Percentiles rank a stretch among this genome's conserved stretches.
Evolutionary conservation across 1,284 basidiomycete genomes (phyloP).

Genomic region (Schizophyllum commune): DNA sequence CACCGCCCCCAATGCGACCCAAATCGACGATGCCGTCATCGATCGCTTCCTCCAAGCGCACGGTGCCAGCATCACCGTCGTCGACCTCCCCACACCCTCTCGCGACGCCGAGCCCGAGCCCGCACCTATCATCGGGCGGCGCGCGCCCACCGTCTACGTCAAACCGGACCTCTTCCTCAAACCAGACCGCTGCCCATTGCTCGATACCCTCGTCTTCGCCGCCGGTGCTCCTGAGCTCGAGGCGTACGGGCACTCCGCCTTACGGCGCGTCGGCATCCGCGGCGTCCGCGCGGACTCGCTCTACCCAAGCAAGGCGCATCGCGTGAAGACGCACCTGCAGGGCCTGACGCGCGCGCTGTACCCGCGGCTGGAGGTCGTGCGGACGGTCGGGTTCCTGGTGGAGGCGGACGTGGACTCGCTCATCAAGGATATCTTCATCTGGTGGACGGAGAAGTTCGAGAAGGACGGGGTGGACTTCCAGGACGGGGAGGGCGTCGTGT

Average conservation of each 20-base stretch:
- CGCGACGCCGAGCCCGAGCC: constrained; percentile 24
- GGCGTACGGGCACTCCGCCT: constrained; percentile 24
- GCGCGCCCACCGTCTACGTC: constrained; percentile 23
- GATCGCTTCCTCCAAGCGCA: constrained; percentile 24
- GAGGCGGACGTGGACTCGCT: constrained; percentile 34
- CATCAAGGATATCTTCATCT: constrained; percentile 42
- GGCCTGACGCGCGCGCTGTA: constrained; percentile 33
- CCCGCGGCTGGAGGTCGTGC: constrained; percentile 37
- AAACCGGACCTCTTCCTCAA: constrained; percentile 35
- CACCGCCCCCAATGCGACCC: constrained; percentile 14
- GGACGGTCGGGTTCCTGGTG: constrained; percentile 37
- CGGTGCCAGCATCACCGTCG: constrained; percentile 28
- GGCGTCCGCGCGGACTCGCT: constrained; percentile 32
- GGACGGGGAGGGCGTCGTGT: constrained; percentile 46
- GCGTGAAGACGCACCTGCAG: constrained; percentile 31
- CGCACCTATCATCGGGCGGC: constrained; percentile 18
- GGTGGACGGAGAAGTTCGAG: constrained; percentile 47
- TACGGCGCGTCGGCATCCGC: constrained; percentile 39
- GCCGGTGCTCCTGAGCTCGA: constrained; percentile 22
- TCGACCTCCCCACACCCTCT: constrained; percentile 33
- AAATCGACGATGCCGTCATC: constrained; percentile 16
- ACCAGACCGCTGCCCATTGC: constrained; percentile 33
- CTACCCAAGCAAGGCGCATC: constrained; percentile 26
- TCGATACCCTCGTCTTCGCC: constrained; percentile 35
- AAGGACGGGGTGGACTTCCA: constrained; percentile 39